Percentiles rank a stretch among this genome's conserved stretches.
Evolutionary conservation across 1,284 basidiomycete genomes (phyloP).

Genomic region (Naganishia sp.): DNA sequence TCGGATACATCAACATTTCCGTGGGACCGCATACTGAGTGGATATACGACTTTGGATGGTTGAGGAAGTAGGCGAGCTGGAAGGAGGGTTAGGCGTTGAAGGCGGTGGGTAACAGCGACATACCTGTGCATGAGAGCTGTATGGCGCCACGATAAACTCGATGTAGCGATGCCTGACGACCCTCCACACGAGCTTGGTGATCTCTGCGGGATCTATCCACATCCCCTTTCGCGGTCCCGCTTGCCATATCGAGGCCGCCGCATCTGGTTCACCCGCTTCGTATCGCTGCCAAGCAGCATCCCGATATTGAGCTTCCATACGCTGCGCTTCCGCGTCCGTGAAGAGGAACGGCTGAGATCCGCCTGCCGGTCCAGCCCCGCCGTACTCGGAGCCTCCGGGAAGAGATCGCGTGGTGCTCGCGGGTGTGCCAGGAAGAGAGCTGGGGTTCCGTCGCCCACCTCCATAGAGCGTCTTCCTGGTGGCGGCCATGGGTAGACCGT

Average conservation of each 20-base stretch:
- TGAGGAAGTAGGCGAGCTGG: slow-evolving; percentile 88
- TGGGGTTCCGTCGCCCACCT: slow-evolving; percentile 56
- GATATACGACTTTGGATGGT: slow-evolving; percentile 90
- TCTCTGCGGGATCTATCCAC: slow-evolving; percentile 70
- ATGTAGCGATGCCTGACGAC: slow-evolving; percentile 94
- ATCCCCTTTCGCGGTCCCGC: slow-evolving; percentile 60
- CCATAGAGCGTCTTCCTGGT: slow-evolving; percentile 53
- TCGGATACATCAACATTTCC: slow-evolving; percentile 84
- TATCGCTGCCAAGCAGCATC: slow-evolving; percentile 85
- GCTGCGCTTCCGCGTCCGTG: slow-evolving; percentile 17
- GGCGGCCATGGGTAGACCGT: slow-evolving; percentile 64
- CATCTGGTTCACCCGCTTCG: slow-evolving; percentile 82
- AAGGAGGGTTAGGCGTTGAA: slow-evolving; percentile 3
- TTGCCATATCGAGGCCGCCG: slow-evolving; percentile 79
- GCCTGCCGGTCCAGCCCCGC: slow-evolving; percentile 3
- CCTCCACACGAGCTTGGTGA: slow-evolving; percentile 87
- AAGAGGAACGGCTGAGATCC: slow-evolving; percentile 12
- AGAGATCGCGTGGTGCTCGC: slow-evolving; percentile 12
- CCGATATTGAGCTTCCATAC: slow-evolving; percentile 36
- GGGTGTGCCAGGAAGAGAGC: slow-evolving; percentile 47
- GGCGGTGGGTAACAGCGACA: slow-evolving; percentile 40
- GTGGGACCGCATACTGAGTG: slow-evolving; percentile 91
- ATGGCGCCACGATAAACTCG: slow-evolving; percentile 94
- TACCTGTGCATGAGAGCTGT: slow-evolving; percentile 91
- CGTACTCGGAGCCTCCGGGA: slow-evolving; percentile 14